These are phyloP conservation scores for Asterochloris sp. DNA, from an alignment of 139 green algal species.

Conservation along the genomic window DNA sequence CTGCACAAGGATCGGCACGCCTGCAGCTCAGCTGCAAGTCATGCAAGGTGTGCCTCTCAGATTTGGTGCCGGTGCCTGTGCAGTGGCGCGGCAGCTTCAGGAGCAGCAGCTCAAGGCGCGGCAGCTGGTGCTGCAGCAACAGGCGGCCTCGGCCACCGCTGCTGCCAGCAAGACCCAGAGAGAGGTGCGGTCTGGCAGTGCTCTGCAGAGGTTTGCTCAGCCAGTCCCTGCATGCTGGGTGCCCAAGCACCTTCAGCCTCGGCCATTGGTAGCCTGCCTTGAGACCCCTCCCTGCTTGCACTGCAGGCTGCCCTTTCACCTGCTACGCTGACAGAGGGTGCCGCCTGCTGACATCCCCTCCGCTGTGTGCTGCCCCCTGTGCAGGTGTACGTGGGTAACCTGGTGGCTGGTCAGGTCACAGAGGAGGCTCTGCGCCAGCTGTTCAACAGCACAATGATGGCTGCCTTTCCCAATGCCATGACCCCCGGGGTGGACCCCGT, in stretches of 20 bases:
- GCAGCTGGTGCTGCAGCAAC: slow-evolving; percentile 79
- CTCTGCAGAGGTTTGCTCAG: too few species aligned
- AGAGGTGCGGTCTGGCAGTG: slow-evolving; percentile 41
- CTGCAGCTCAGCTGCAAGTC: background rate
- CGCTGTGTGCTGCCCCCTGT: background rate
- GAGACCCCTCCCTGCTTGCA: background rate
- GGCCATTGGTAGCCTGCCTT: background rate
- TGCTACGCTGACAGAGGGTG: background rate
- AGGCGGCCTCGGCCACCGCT: slow-evolving; percentile 60
- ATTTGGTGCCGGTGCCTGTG: background rate
- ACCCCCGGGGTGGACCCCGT: slow-evolving; percentile 63
- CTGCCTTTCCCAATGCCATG: slow-evolving; percentile 54
- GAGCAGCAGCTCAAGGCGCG: slow-evolving; percentile 76
- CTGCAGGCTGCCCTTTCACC: background rate
- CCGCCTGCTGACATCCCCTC: background rate
- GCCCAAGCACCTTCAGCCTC: too few species aligned
- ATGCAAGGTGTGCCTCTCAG: background rate
- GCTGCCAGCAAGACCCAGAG: slow-evolving; percentile 73
- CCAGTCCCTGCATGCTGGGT: too few species aligned
- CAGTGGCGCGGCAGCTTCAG: slow-evolving; percentile 60
- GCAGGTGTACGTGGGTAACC: slow-evolving; percentile 67
- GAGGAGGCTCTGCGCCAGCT: slow-evolving; percentile 63
- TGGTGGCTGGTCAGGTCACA: slow-evolving; percentile 68
- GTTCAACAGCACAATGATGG: slow-evolving; percentile 74
- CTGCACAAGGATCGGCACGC: background rate